A percentile compares a stretch with the other conserved stretches of the same genome.
Evolutionary conservation across 2,329 filamentous ascomycete genomes (phyloP).

Genomic region (Plectosphaerella plurivora): DNA sequence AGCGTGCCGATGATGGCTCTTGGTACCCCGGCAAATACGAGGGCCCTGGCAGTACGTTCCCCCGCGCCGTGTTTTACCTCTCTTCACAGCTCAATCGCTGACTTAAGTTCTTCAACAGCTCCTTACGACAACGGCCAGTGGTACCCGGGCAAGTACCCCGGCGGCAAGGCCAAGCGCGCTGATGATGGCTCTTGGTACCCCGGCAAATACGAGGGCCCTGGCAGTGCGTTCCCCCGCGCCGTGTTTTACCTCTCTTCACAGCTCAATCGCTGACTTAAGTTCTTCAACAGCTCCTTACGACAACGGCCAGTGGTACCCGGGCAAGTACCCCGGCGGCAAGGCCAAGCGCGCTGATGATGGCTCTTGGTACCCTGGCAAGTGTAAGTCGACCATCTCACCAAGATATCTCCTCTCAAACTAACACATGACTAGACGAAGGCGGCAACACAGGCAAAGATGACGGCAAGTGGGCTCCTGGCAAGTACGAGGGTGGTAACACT

Average conservation of each 20-base stretch:
- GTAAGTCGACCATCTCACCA: slow-evolving; percentile 5
- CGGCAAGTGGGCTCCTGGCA: slow-evolving; percentile 6
- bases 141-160: slow-evolving; percentile 6
- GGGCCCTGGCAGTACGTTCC: slow-evolving; percentile 1
- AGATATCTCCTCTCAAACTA: slow-evolving; percentile 2
- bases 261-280: too few relatives aligned
- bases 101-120: neutral
- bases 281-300: neutral
- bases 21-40: slow-evolving; percentile 7
- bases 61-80: too few relatives aligned
- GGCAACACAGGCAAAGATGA: slow-evolving; percentile 3
- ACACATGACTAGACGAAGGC: slow-evolving; percentile 4
- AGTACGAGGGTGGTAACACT: slow-evolving; percentile 7
- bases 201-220: slow-evolving; percentile 7
- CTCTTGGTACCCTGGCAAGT: slow-evolving; percentile 4
- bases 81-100: too few relatives aligned
- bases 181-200: slow-evolving; percentile 8
- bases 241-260: too few relatives aligned
- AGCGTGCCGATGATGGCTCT: slow-evolving; percentile 5
- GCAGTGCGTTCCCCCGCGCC: neutral
- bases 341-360: slow-evolving; percentile 5
- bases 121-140: slow-evolving; percentile 7
- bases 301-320: slow-evolving; percentile 7
- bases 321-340: slow-evolving; percentile 2
- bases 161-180: slow-evolving; percentile 2